Evolutionary conservation across 1,284 basidiomycete genomes (phyloP), one percentile per base, ranked within the genome.

Genomic region (Irpex sp.): DNA sequence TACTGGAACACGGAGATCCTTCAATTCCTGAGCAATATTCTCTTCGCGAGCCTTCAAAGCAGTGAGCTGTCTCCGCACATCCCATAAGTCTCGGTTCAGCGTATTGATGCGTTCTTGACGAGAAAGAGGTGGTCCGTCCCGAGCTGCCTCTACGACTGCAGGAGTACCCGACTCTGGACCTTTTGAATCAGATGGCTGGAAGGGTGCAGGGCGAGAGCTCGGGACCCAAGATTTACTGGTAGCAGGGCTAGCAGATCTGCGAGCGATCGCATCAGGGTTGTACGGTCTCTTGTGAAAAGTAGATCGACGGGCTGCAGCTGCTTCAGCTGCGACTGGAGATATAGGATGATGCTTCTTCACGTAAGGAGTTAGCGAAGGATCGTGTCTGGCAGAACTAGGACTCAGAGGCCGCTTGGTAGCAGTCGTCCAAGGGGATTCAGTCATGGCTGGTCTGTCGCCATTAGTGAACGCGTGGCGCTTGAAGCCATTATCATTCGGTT

Each of bases 11-110:
- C 67, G 65, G 5, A 65, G 56, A 11, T 61, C 54, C 34, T 69
- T 68, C 60, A 81, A 68, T 26, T 77, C 70, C 1, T 69, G 65
- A 13, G 77, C 21, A 47, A 80, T 68, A 7, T 61, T 64, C 0
- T 67, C 64, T 59, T 80, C 77, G 19, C 72, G 72, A 11, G 71
- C 75, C 21, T 75, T 67, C 2, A 69, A 70, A 0, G 75, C 75
- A 11, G 75, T 71, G 34, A 79, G 72, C 64, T 76, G 72, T 34
- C 74, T 66, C 7, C 77, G 75, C 26, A 78, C 68, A 54, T 74
- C 72, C 68, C 72, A 74, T 21, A 79, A 62, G 57, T 80, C 77
- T 38, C 72, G 70, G 13, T 72, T 73, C 6, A 78, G 69, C 4
- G 51, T 52, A n/a, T 56, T 56, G 31, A 37, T 13, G 15, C 21